Evolutionary conservation across 169 alveolate species (phyloP).

Genomic region (Haemoproteus tartakovskyi): DNA sequence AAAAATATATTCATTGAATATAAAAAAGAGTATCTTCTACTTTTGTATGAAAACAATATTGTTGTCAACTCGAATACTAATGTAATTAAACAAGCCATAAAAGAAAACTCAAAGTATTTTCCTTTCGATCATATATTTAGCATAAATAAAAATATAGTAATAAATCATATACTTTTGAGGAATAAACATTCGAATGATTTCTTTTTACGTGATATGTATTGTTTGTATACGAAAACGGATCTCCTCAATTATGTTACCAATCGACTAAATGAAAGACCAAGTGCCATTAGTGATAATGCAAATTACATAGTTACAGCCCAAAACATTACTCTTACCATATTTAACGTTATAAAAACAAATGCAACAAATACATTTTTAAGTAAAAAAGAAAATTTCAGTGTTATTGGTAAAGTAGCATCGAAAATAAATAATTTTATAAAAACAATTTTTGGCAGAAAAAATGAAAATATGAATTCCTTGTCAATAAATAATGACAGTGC

Average conservation of each 20-base stretch:
- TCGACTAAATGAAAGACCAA: neutral
- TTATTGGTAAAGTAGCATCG: conserved; percentile 29
- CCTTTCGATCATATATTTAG: conserved; percentile 33
- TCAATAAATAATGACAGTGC: conserved; percentile 1
- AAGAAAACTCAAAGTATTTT: conserved; percentile 9
- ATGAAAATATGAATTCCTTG: too few relatives aligned
- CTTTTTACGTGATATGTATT: conserved; percentile 21
- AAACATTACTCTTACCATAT: conserved; percentile 15
- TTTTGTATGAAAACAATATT: conserved; percentile 40
- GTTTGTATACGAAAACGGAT: conserved; percentile 17
- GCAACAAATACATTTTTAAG: conserved; percentile 3
- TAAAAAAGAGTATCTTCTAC: conserved; percentile 19
- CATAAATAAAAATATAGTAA: conserved; percentile 27
- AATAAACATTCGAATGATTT: conserved; percentile 11
- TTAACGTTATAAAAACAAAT: conserved; percentile 12
- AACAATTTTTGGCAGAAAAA: conserved; percentile 26
- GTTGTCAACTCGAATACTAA: conserved; percentile 22
- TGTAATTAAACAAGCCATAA: conserved; percentile 34
- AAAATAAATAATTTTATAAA: conserved; percentile 48
- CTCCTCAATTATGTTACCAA: conserved; percentile 1
- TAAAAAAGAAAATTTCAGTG: conserved; percentile 30
- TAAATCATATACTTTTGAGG: conserved; percentile 38
- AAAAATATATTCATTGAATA: conserved; percentile 17
- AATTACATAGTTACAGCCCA: conserved; percentile 33
- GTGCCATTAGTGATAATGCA: neutral